Evolutionary conservation across 371 early-diverging fungal genomes (phyloP).

Genomic region (Lichtheimia ornata): DNA sequence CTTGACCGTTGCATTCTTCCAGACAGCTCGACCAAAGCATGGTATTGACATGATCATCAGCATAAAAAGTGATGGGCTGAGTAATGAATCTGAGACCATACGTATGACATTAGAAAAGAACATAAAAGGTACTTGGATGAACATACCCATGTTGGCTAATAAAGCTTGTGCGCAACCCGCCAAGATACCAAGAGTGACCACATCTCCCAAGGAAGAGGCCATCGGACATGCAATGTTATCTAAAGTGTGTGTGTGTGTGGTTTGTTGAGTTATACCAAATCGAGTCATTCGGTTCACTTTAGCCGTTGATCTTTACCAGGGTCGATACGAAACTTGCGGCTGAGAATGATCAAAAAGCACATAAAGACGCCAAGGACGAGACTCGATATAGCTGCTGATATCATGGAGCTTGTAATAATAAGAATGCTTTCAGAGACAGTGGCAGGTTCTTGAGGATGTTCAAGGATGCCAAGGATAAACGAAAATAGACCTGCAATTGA

Average conservation of each 20-base stretch:
- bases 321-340: constrained; percentile 68
- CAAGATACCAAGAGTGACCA: constrained; percentile 70
- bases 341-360: constrained; percentile 69
- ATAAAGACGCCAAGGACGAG: constrained; percentile 75
- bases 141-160: constrained; percentile 44
- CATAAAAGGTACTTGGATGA: neutral
- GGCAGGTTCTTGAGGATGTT: constrained; percentile 50
- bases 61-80: constrained; percentile 50
- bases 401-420: constrained; percentile 70
- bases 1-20: constrained; percentile 62
- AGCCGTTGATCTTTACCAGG: constrained; percentile 61
- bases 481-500: constrained; percentile 71
- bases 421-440: constrained; percentile 60
- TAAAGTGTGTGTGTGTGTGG: too few relatives aligned
- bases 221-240: constrained; percentile 73
- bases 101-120: neutral
- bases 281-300: neutral
- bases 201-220: constrained; percentile 76
- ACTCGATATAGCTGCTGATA: constrained; percentile 75
- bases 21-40: constrained; percentile 55
- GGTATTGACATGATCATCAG: constrained; percentile 56
- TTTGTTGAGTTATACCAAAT: neutral
- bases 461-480: constrained; percentile 59
- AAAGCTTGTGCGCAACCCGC: constrained; percentile 59
- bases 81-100: constrained; percentile 36